phyloP scores from a whole-genome alignment of 2,329 filamentous ascomycete genomes.

The Stagonosporopsis chrysanthemi region DNA sequence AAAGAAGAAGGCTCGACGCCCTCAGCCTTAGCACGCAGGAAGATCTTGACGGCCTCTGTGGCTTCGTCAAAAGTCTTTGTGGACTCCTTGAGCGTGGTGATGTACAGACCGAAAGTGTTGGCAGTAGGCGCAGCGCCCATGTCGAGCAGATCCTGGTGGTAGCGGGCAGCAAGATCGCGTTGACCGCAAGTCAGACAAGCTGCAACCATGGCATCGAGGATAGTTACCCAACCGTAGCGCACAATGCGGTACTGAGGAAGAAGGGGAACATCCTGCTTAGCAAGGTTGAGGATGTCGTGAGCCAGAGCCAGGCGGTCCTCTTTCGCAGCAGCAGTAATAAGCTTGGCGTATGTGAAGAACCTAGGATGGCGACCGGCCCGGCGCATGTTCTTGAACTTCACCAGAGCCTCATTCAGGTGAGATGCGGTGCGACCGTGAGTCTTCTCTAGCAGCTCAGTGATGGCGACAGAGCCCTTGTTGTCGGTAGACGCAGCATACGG shows the following conservation, averaged over 20 bases:
- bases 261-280: constrained; percentile 85
- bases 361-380: constrained; percentile 88
- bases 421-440: constrained; percentile 74
- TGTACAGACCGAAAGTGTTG: constrained; percentile 98
- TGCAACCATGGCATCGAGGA: constrained; percentile 95
- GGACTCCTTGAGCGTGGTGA: constrained; percentile 97
- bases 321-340: constrained; percentile 89
- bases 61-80: constrained; percentile 98
- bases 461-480: constrained; percentile 89
- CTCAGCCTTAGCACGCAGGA: constrained; percentile 90
- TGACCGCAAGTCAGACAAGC: constrained; percentile 86
- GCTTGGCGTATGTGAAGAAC: constrained; percentile 96
- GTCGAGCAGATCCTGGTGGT: constrained; percentile 87
- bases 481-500: constrained; percentile 91
- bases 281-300: constrained; percentile 87
- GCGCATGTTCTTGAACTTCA: constrained; percentile 90
- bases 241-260: constrained; percentile 85
- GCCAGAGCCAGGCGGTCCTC: constrained; percentile 82
- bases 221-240: constrained; percentile 94
- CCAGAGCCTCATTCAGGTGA: constrained; percentile 80
- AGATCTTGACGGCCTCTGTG: constrained; percentile 95
- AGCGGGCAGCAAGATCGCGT: constrained; percentile 80
- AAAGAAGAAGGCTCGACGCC: constrained; percentile 96
- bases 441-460: constrained; percentile 88
- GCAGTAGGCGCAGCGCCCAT: constrained; percentile 93